Conservation (phyloP, 23 red algal species). For the Gracilaria gracilis region DNA sequence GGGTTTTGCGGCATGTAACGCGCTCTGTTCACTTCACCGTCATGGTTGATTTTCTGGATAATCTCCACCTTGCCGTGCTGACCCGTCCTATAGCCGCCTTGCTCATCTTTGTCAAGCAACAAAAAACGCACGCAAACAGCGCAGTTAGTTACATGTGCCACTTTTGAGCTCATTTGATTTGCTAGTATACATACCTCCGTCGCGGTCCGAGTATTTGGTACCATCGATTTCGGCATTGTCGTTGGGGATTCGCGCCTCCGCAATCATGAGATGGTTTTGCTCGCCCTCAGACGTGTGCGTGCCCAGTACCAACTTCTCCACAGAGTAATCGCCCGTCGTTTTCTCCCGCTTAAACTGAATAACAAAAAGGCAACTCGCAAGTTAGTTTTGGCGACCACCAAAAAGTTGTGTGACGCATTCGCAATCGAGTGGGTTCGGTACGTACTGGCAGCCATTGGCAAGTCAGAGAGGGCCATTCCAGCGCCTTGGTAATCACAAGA, state of each 20-base stretch:
- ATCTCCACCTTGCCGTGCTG: slow-evolving; percentile 88
- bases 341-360: slow-evolving; percentile 74
- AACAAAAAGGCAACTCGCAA: background rate
- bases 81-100: slow-evolving; percentile 86
- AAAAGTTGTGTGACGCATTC: background rate
- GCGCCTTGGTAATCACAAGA: slow-evolving; percentile 92
- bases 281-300: slow-evolving; percentile 97
- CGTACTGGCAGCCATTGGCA: slow-evolving; percentile 95
- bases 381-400: too few relatives aligned
- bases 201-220: slow-evolving; percentile 76
- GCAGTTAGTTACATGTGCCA: too few relatives aligned
- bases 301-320: slow-evolving; percentile 91
- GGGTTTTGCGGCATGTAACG: slow-evolving; percentile 98
- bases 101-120: slow-evolving; percentile 68
- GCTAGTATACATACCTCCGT: slow-evolving; percentile 48
- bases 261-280: slow-evolving; percentile 97
- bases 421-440: background rate
- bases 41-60: slow-evolving; percentile 97
- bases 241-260: slow-evolving; percentile 90
- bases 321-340: slow-evolving; percentile 71
- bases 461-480: slow-evolving; percentile 99
- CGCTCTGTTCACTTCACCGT: slow-evolving; percentile 99
- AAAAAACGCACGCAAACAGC: too few relatives aligned
- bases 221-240: slow-evolving; percentile 83
- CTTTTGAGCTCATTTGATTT: too few relatives aligned